Evolutionary conservation across 2,329 filamentous ascomycete species (phyloP), one percentile per base, ranked within the genome.

Genomic region (Aphanocladium album): DNA sequence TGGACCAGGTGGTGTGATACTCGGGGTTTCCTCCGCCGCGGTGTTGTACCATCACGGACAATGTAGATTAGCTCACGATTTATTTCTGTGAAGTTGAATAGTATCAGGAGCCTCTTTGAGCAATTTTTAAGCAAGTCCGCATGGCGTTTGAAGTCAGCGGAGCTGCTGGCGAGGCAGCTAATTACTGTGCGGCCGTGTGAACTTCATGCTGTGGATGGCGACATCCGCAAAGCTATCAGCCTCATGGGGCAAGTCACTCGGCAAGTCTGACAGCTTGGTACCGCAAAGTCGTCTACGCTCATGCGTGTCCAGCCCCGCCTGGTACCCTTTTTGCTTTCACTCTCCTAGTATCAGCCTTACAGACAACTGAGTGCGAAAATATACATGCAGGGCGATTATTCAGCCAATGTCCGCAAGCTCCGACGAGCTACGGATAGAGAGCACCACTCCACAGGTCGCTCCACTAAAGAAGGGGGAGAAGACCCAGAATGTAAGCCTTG

Each of bases 371-470:
- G 50, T 39, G 50, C 19, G 8, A 33, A n/a, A 30, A 30, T 5
- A 9, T 9, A 33, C 5, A 9, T 9, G n/a, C 5, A 50, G 27
- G 5, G 16, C 35, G 3, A 52, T 54, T 47, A 56, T 46, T 56
- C 43, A 56, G 41, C 43, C 53, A 37, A 56, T 56, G 53, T 56
- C 53, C 53, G 53, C 53, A 37, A 56, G 41, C 9, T 56, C 53
- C 53, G 53, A 46, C 53, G n/a, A 19, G 9, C 16, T 30, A 30
- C 30, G 30, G 30, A 30, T 30, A 30, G 16, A 46, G 25, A 27
- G n/a, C 9, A 19, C 17, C 23, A 30, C 23, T 55, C 41, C 53
- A 46, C 53, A 11, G 27, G 39, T 4, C 23, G 53, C 39, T 56
- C 53, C 53, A 56, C 53, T 23, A 21, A 11, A 33, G 7, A 35